Evolutionary conservation across 345 rosid genomes (phyloP), one percentile per base, ranked within the genome.

Genomic region (Lepidium sativum): DNA sequence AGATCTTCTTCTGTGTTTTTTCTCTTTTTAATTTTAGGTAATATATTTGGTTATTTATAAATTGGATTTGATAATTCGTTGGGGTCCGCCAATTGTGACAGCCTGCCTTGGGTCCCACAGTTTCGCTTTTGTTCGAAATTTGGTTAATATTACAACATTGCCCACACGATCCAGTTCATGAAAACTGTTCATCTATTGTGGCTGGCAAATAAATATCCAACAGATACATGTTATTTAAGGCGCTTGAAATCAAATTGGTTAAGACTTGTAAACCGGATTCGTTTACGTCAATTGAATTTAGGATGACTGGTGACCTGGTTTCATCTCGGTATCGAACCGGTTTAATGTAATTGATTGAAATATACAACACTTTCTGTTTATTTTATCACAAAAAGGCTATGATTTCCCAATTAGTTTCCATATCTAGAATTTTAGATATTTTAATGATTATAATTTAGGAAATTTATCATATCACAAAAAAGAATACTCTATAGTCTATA

Each of bases 41-140:
- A 27, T 27, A 27, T 27, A 27, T 27, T 27, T 6, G 31, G 31
- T 17, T 42, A 69, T 42, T 60, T 69, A 69, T 52, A 54, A 67
- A 47, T 56, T 17, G 48, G 48, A 45, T 45, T 67, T 6, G 48
- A 69, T 69, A 60, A 69, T 60, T 60, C 14, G 67, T 69, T 69
- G 73, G 73, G 73, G 73, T 69, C 73, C 73, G 73, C 73, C 73
- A 60, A 50, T 50, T 50, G 6, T 50, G 35, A 50, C 55, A 50
- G 55, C 55, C 55, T 50, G 55, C 47, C 34, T 56, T 60, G 64
- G 64, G 64, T 43, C 65, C 65, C 53, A 60, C 65, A 18, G 42
- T 13, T 42, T 8, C 31, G 53, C 65, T 60, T 60, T 60, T 42
- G 48, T 60, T 21, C 18, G 41, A 58, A 41, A 27, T 40, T 27